Evolutionary conservation across 208 protist genomes (phyloP).

Genomic region (Crithidia fasciculata): DNA sequence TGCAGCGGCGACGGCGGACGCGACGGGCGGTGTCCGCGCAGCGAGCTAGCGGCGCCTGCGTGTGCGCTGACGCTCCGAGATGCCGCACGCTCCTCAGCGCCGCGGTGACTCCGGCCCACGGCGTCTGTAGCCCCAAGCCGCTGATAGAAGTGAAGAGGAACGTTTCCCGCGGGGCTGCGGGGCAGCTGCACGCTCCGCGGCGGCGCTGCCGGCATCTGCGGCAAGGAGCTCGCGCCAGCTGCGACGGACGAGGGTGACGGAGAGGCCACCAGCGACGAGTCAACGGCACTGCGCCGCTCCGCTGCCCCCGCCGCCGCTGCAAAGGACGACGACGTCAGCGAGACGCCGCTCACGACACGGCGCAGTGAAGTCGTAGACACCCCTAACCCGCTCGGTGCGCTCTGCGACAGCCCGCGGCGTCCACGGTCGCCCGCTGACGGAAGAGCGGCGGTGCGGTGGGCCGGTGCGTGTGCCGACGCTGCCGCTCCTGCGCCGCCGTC

Average conservation of each 20-base stretch:
- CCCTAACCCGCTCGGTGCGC: background rate
- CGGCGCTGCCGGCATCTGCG: background rate
- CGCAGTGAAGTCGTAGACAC: background rate
- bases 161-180: background rate
- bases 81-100: background rate
- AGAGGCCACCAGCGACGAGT: background rate
- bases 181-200: too few species aligned
- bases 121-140: too few species aligned
- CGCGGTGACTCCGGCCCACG: background rate
- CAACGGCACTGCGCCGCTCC: background rate
- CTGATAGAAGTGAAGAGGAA: background rate
- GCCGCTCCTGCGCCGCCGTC: background rate
- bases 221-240: background rate
- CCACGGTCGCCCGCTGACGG: background rate
- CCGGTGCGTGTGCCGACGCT: too few species aligned
- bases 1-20: background rate
- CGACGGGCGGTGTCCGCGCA: background rate
- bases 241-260: background rate
- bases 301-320: background rate
- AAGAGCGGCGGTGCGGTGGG: background rate
- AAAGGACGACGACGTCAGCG: background rate
- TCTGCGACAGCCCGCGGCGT: background rate
- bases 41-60: background rate
- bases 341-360: background rate
- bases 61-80: too few species aligned